Conservation (phyloP, 192 early-diverging fungal species). For the Entomortierella beljakovae region DNA sequence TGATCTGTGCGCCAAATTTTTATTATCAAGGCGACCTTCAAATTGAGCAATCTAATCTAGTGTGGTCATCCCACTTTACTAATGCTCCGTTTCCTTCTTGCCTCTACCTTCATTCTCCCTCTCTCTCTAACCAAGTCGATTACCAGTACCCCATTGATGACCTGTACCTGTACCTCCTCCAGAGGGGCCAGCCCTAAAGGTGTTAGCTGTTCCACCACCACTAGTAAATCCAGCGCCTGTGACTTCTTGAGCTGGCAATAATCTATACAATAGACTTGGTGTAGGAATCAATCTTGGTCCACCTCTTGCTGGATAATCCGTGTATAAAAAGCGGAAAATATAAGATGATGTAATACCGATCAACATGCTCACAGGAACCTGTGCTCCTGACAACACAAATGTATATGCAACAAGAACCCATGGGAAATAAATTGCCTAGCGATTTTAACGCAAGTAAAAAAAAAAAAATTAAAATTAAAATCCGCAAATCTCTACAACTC, state of each 20-base stretch:
- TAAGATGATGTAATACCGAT: slow-evolving; percentile 78
- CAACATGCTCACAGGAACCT: slow-evolving; percentile 62
- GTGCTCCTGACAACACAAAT: slow-evolving; percentile 55
- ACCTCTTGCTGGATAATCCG: slow-evolving; percentile 72
- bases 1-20: too few relatives aligned
- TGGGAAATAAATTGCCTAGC: slow-evolving; percentile 75
- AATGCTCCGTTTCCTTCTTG: too few relatives aligned
- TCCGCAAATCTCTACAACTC: not conserved
- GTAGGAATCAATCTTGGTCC: slow-evolving; percentile 75
- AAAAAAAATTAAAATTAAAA: not conserved
- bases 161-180: slow-evolving; percentile 10
- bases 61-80: too few relatives aligned
- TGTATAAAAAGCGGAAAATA: slow-evolving; percentile 79
- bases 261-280: slow-evolving; percentile 66
- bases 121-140: slow-evolving; percentile 53
- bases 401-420: slow-evolving; percentile 73
- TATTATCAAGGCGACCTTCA: too few relatives aligned
- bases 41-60: too few relatives aligned
- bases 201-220: slow-evolving; percentile 11
- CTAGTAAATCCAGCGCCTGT: slow-evolving; percentile 41
- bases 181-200: slow-evolving; percentile 10
- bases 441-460: not conserved
- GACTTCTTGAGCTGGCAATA: slow-evolving; percentile 55
- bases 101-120: too few relatives aligned
- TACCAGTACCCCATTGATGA: slow-evolving; percentile 64